Percentiles rank a stretch among this genome's conserved stretches.
Conservation (phyloP, 2,329 filamentous ascomycete species). For the Fusarium succisae region DNA sequence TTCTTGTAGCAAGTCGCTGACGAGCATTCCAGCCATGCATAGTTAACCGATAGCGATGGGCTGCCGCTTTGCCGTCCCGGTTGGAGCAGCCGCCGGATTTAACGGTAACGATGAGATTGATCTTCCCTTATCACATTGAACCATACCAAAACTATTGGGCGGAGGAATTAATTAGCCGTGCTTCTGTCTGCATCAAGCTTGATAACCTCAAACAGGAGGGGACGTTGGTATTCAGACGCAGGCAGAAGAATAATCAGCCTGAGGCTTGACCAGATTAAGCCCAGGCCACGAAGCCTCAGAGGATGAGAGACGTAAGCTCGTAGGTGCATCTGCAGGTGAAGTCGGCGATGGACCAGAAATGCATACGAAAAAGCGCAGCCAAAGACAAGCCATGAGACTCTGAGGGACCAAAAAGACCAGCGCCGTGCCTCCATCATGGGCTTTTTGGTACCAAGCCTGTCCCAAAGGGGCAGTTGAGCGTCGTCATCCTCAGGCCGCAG, state of each 20-base stretch:
- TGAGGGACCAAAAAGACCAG: not conserved
- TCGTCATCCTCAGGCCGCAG: slow-evolving; percentile 47
- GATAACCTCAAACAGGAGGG: slow-evolving; percentile 28
- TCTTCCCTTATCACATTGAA: slow-evolving; percentile 9
- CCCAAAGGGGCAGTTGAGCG: slow-evolving; percentile 42
- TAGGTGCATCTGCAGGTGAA: slow-evolving; percentile 28
- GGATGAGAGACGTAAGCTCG: slow-evolving; percentile 38
- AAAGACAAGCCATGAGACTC: slow-evolving; percentile 16
- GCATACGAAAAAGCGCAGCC: slow-evolving; percentile 26
- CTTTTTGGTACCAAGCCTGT: slow-evolving; percentile 23
- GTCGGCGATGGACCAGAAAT: slow-evolving; percentile 21
- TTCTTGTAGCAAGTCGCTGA: slow-evolving; percentile 5
- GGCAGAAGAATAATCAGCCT: slow-evolving; percentile 35
- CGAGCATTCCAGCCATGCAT: slow-evolving; percentile 22
- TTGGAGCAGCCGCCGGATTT: slow-evolving; percentile 10
- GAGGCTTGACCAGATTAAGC: slow-evolving; percentile 40
- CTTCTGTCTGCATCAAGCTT: slow-evolving; percentile 18
- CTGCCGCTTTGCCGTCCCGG: slow-evolving; percentile 28
- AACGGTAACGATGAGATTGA: slow-evolving; percentile 1
- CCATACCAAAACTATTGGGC: slow-evolving; percentile 12
- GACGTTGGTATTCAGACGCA: slow-evolving; percentile 14
- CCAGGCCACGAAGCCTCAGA: slow-evolving; percentile 39
- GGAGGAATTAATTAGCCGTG: slow-evolving; percentile 22
- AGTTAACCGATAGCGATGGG: not conserved
- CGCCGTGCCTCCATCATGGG: slow-evolving; percentile 33